phyloP scores from a whole-genome alignment of 129 eudicot species.

The Rutidosis leptorrhynchoides region DNA sequence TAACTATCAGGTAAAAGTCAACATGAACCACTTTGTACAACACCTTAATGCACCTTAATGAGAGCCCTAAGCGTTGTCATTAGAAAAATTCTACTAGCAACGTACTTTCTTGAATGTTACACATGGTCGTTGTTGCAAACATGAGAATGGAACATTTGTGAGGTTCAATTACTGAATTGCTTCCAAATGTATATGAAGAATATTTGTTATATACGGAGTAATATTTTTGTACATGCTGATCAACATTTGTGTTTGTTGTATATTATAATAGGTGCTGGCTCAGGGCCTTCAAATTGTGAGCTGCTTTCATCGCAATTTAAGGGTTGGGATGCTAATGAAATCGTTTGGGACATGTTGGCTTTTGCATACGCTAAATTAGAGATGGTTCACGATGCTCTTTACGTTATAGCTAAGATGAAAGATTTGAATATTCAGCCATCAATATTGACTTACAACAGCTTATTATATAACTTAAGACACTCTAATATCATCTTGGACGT shows the following conservation, averaged over 20 bases:
- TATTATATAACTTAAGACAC: conserved; percentile 64
- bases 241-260: conserved; percentile 22
- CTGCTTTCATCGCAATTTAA: conserved; percentile 50
- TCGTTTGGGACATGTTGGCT: conserved; percentile 87
- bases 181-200: not conserved
- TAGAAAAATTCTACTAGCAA: no score
- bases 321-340: conserved; percentile 45
- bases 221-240: not conserved
- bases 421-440: conserved; percentile 62
- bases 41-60: no score
- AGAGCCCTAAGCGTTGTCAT: no score
- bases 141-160: not conserved
- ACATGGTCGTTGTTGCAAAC: not conserved
- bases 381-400: conserved; percentile 81
- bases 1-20: no score
- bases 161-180: not conserved
- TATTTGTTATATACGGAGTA: conserved; percentile 7
- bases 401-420: conserved; percentile 71
- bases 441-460: conserved; percentile 66
- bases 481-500: conserved; percentile 58
- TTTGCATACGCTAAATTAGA: conserved; percentile 67
- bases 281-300: conserved; percentile 65
- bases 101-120: not conserved
- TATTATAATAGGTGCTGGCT: conserved; percentile 62
- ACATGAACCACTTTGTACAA: no score